Conservation (phyloP, 805 yeast species). For the Candida argentea region DNA sequence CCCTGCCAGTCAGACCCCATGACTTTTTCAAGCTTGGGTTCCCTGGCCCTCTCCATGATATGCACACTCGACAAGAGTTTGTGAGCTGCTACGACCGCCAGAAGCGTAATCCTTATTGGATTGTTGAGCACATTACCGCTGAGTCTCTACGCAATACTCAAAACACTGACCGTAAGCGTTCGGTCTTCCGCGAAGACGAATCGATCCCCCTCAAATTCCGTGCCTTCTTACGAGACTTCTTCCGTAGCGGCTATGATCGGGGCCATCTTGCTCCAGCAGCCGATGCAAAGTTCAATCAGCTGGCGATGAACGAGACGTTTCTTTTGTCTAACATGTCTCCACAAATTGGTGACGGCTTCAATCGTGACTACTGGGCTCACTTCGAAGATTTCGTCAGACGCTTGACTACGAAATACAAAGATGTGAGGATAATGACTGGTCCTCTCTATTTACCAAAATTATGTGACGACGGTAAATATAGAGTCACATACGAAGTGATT, state of each 20-base stretch:
- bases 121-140: conserved; percentile 81
- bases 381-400: conserved; percentile 82
- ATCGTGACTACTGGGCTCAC: conserved; percentile 96
- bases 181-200: conserved; percentile 84
- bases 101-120: conserved; percentile 79
- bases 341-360: conserved; percentile 96
- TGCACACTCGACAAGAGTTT: conserved; percentile 64
- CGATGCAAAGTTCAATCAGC: conserved; percentile 82
- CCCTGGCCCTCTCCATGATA: conserved; percentile 91
- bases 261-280: conserved; percentile 99
- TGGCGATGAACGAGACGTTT: conserved; percentile 94
- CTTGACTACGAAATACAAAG: conserved; percentile 57
- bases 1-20: conserved; percentile 47
- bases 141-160: conserved; percentile 45
- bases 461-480: conserved; percentile 74
- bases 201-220: conserved; percentile 66
- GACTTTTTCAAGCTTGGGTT: conserved; percentile 86
- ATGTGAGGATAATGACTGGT: conserved; percentile 86
- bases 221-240: conserved; percentile 72
- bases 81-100: conserved; percentile 80
- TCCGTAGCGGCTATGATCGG: conserved; percentile 91
- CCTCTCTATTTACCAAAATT: conserved; percentile 81
- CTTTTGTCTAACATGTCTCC: conserved; percentile 86
- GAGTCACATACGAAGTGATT: conserved; percentile 82
- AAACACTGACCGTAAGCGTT: conserved; percentile 66